Evolutionary conservation across 352 stramenopile genomes (phyloP), one percentile per base, ranked within the genome.

Genomic region (Globisporangium apiculatum): DNA sequence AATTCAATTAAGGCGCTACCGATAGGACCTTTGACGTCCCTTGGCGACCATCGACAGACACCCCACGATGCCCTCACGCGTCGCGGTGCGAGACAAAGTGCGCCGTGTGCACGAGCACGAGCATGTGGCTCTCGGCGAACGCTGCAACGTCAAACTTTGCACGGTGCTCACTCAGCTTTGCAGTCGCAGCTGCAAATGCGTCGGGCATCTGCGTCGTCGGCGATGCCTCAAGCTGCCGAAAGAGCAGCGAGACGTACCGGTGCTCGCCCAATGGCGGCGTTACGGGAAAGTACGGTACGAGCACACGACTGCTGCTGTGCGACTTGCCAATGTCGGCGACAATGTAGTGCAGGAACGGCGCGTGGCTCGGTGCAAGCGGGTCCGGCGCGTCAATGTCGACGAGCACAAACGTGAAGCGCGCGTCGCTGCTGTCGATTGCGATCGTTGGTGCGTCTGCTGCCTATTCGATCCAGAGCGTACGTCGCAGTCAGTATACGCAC

Each of bases 321-420:
- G 31, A 53, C 14, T 31, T 31, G 11, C 14, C 42, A n/a, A 76
- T 60, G 36, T 73, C 67, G 10, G 68, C 61, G 24, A 86, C 60
- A 45, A 89, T 86, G 57, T 80, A 84, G 65, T 91, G 80, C 48
- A 91, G 60, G 60, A 87, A 91, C 42, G 80, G 80, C 47, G 80
- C 63, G 58, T 91, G 79, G 1, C 67, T 70, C 11, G 81, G 76
- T 1, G 73, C 62, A 14, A 62, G 55, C 8, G 81, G 81, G 46
- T 78, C 61, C 2, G 81, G 81, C 10, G 81, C 81, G 60, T 89
- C 79, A 35, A 91, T 83, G 56, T 91, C 81, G 37, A 91, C 57
- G 11, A 91, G 71, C 18, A 91, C 57, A 57, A 67, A 85, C 43
- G 76, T 89, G 72, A 83, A 90, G 17, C 53, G 58, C 24, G 61